These are phyloP conservation scores for Pichia thaimueangensis DNA, from an alignment of 805 yeast species.

Conservation along the genomic window DNA sequence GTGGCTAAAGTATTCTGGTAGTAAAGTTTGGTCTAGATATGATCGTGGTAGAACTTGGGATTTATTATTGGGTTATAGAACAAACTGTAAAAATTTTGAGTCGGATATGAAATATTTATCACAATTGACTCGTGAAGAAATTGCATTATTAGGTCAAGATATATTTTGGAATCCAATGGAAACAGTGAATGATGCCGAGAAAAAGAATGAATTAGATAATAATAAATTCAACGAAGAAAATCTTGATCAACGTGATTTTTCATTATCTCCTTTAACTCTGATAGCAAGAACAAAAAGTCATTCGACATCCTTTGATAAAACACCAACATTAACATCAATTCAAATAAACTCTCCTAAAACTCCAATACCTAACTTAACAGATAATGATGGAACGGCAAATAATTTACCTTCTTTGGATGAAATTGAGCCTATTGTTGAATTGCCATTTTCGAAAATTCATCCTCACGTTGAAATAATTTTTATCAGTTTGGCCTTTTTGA, in stretches of 20 bases:
- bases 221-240: not conserved
- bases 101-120: constrained; percentile 21
- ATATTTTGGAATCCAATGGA: constrained; percentile 50
- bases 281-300: constrained; percentile 20
- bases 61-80: constrained; percentile 70
- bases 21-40: constrained; percentile 71
- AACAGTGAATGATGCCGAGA: not conserved
- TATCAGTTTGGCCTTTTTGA: constrained; percentile 69
- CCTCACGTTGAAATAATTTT: constrained; percentile 75
- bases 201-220: not conserved
- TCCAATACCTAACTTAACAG: constrained; percentile 4
- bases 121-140: constrained; percentile 18
- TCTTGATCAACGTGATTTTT: constrained; percentile 18
- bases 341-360: constrained; percentile 13
- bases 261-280: constrained; percentile 28
- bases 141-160: constrained; percentile 46
- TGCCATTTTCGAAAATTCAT: constrained; percentile 58
- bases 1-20: constrained; percentile 92
- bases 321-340: constrained; percentile 25
- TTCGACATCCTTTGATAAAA: constrained; percentile 19
- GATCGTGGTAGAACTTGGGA: constrained; percentile 94
- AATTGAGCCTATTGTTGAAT: constrained; percentile 21
- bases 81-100: constrained; percentile 24
- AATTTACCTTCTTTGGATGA: constrained; percentile 14
- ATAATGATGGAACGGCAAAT: constrained; percentile 6